Conservation (phyloP, 768 basidiomycete genomes). For the Neoboletus brunneissimus region DNA sequence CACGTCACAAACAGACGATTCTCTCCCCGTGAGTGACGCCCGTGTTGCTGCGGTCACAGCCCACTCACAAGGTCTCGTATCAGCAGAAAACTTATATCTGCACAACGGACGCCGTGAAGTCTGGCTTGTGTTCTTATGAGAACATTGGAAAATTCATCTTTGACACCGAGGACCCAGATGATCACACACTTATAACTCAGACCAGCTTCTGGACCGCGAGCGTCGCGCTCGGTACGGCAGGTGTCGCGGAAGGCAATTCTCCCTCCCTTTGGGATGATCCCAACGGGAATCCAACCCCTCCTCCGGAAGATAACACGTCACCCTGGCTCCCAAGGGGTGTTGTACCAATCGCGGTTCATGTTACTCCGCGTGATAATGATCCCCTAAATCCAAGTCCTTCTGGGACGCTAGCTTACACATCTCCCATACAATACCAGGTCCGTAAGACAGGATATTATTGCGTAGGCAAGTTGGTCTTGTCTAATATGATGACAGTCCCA, state of each 20-base stretch:
- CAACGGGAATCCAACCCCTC: constrained; percentile 55
- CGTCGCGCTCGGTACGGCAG: constrained; percentile 53
- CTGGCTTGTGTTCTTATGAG: constrained; percentile 63
- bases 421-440: constrained; percentile 81
- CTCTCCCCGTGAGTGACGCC: constrained; percentile 58
- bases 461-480: constrained; percentile 63
- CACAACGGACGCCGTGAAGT: constrained; percentile 73
- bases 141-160: constrained; percentile 91
- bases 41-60: constrained; percentile 9
- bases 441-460: constrained; percentile 93
- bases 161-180: constrained; percentile 49
- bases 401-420: constrained; percentile 53
- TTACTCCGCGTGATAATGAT: constrained; percentile 21
- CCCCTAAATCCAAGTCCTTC: constrained; percentile 48
- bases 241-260: constrained; percentile 8
- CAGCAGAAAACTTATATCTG: constrained; percentile 92
- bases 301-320: constrained; percentile 44
- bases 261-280: constrained; percentile 58
- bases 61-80: constrained; percentile 18
- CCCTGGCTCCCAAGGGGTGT: constrained; percentile 43
- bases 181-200: constrained; percentile 55
- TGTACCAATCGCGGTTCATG: constrained; percentile 8
- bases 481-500: not conserved
- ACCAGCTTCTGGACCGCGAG: constrained; percentile 90
- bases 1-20: constrained; percentile 51